Evolutionary conservation across 1,284 basidiomycete genomes (phyloP), one percentile per base, ranked within the genome.

Genomic region (Grifola frondosa): DNA sequence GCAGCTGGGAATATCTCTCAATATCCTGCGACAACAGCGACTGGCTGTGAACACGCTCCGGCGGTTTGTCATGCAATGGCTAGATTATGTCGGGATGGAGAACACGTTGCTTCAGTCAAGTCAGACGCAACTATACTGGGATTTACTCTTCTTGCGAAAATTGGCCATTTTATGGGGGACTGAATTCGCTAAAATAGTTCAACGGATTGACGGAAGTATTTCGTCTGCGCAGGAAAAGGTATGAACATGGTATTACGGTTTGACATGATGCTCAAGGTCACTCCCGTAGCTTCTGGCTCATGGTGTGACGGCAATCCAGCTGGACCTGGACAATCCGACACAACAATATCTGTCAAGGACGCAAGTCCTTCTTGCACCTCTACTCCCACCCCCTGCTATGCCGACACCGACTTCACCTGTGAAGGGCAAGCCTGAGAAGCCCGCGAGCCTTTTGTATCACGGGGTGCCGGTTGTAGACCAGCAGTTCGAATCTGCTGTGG

Each of bases 141-240:
- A 86, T 56, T 56, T 83, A 46, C 63, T 63, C 3, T 75, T 84
- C 48, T 64, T 85, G 28, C 67, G 62, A 43, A 39, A 21, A 19
- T 17, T 58, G 11, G 16, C 30, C 11, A 21, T 24, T 1, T 8
- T 44, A 13, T 54, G 57, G 54, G 48, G 37, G 15, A 11, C 31
- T 2, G 34, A 42, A 13, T 30, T 20, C 2, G 4, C 24, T 6
- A 34, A 45, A 5, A 22, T 33, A 8, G 32, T 42, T 1, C 36
- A 46, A 6, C 42, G 32, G 7, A 30, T 58, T 7, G 48, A 50
- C 25, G 24, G 20, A 5, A 30, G 10, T 6, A 40, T 54, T 8
- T 3, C 40, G 13, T 20, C 37, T 8, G 7, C 26, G 12, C 21
- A 33, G n/a, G n/a, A n/a, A n/a, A n/a, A n/a, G n/a, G n/a, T n/a